phyloP scores from a whole-genome alignment of 352 stramenopile genomes.

The Phytophthora agathidicida region DNA sequence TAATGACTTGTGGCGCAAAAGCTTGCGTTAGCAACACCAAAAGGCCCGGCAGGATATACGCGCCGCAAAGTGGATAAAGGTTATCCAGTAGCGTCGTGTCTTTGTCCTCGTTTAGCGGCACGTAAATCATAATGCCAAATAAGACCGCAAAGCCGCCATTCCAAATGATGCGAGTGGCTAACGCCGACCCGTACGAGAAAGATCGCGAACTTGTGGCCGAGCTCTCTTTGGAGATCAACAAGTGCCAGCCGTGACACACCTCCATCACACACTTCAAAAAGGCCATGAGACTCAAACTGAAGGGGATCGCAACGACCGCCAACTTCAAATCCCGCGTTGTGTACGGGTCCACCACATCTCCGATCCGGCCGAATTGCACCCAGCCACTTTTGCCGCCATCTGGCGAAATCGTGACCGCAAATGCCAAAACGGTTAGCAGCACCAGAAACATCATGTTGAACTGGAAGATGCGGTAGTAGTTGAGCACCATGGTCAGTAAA shows the following conservation, averaged over 20 bases:
- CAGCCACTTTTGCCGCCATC: slow-evolving; percentile 62
- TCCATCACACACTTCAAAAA: slow-evolving; percentile 73
- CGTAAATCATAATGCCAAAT: slow-evolving; percentile 71
- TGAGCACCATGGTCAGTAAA: slow-evolving; percentile 71
- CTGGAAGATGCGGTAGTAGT: slow-evolving; percentile 87
- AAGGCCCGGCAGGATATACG: slow-evolving; percentile 54
- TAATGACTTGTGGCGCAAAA: slow-evolving; percentile 59
- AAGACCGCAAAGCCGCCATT: slow-evolving; percentile 60
- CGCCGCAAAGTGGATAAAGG: slow-evolving; percentile 44
- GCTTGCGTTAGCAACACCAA: slow-evolving; percentile 60
- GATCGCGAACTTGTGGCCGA: slow-evolving; percentile 59
- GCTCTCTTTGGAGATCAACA: slow-evolving; percentile 54
- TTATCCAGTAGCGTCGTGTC: slow-evolving; percentile 54
- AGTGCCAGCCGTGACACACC: slow-evolving; percentile 68
- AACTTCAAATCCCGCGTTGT: slow-evolving; percentile 60
- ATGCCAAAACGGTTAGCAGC: slow-evolving; percentile 54
- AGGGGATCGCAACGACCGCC: slow-evolving; percentile 52
- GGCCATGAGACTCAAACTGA: slow-evolving; percentile 52
- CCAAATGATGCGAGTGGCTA: slow-evolving; percentile 63
- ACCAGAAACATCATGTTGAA: slow-evolving; percentile 84
- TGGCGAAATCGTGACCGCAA: slow-evolving; percentile 61
- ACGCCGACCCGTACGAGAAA: slow-evolving; percentile 61
- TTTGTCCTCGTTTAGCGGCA: slow-evolving; percentile 51
- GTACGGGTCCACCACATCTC: slow-evolving; percentile 60
- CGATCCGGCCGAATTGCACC: slow-evolving; percentile 59